Evolutionary conservation across 257 asterid genomes (phyloP), one percentile per base, ranked within the genome.

Genomic region (Buddleja alternifolia): DNA sequence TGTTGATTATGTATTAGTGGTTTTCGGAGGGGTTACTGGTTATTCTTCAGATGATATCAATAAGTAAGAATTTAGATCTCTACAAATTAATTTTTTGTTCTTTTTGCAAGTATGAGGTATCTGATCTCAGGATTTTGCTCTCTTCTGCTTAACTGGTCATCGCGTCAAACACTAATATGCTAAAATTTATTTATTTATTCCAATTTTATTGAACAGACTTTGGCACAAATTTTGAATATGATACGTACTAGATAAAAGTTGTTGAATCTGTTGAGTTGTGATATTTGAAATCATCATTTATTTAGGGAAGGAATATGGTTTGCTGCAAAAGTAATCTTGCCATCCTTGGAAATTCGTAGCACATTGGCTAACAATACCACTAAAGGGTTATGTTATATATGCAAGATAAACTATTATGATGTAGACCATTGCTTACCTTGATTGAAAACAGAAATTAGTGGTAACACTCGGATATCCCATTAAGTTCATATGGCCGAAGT

Each of bases 21-120:
- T 93, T 50, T 93, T 93, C 66, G 99, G 99, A 71, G 99, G 99
- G 66, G 96, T 93, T 17, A 88, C 97, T 60, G 99, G 99, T 21
- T 94, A 94, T 74, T 93, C 99, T 19, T 94, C 99, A 19, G 97
- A 90, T 73, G 97, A 94, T 74, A 94, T 94, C 60, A 94, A 94
- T 91, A 94, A 94, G 99, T 93, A 86, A 88, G 96, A 24, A 58
- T 41, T 75, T 59, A 15, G 34, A 40, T 36, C 8, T 41, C 15
- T 74, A 17, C 52, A 62, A 45, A 36, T 45, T 41, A 46, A 23
- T 20, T 25, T 23, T 63, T 48, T 3, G 37, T 63, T 55, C 39
- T 42, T 72, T 11, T 8, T 29, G 3, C 34, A 29, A 29, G 34
- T 5, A 29, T 29, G 34, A 29, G 34, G 34, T 29, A 29, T 5